Base-by-base conservation (phyloP, 305 asterid genomes). In the Fraxinus latifolia region DNA sequence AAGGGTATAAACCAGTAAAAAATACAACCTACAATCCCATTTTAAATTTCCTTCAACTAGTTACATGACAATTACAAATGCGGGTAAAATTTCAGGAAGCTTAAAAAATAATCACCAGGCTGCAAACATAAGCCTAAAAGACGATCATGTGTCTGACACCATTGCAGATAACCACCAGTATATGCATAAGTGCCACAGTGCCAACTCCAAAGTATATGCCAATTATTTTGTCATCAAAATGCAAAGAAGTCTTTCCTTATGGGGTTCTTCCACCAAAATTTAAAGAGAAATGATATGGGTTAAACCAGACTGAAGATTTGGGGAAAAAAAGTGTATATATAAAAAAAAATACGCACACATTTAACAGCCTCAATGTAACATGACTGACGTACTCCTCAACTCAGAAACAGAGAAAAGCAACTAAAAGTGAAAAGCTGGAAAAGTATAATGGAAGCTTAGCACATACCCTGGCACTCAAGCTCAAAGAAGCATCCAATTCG, bases 401-500 rank as follows among this genome's bases (percentile, higher is more conserved):
- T 60, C 44, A 76, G 9, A 23, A 47, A 74, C 50, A 47, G 47
- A 32, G 67, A 78, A 78, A 7, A 32, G 39, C 44, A 77, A 17
- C 71, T 17, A 78, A 37, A 80, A 25, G 6, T 47, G 36, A 21
- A 27, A 50, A 60, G 77, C 53, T n/a, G 50, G 74, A 44, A 50
- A 8, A 79, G 76, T 19, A 81, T 71, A 71, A 34, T 14, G 47
- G 62, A 77, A 74, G 53, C 58, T 74, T 81, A 81, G 81, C 37
- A 11, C 73, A 58, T 90, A 95, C 99, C 99, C 83, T 95, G 98
- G 89, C 98, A 95, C 89, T 96, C 99, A 3, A 96, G 97, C 94
- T 96, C 99, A 87, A 96, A 93, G 87, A 95, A 95, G 93, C 97
- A 92, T 83, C 99, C 99, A 78, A 96, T 88, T 72, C 99, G 93